These are phyloP conservation scores for Lecanosticta acicola DNA, from an alignment of 2,329 filamentous ascomycete species.

Conservation along the genomic window DNA sequence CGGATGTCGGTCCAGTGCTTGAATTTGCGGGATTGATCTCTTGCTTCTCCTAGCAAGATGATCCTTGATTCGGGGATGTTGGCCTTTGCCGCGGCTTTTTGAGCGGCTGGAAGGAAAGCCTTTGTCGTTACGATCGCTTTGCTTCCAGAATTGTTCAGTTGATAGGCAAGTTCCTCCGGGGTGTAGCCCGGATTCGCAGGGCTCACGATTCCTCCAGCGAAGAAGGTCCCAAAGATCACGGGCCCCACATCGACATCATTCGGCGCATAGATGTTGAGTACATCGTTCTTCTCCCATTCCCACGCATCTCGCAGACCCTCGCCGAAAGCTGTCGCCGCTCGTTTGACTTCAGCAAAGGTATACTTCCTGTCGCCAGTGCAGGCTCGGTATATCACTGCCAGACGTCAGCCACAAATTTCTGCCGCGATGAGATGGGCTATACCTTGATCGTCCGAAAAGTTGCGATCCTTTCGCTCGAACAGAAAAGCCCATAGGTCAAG, in stretches of 20 bases:
- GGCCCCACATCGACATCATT: constrained; percentile 77
- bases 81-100: constrained; percentile 61
- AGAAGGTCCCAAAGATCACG: constrained; percentile 59
- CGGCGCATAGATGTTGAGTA: constrained; percentile 74
- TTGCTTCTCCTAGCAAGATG: constrained; percentile 65
- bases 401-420: not conserved
- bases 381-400: constrained; percentile 69
- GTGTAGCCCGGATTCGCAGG: constrained; percentile 88
- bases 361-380: constrained; percentile 60
- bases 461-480: constrained; percentile 62
- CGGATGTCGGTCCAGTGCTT: constrained; percentile 68
- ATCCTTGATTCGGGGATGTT: constrained; percentile 66
- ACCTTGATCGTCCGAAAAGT: constrained; percentile 70
- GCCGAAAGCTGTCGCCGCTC: constrained; percentile 67
- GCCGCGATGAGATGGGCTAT: constrained; percentile 8
- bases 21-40: constrained; percentile 52
- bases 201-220: constrained; percentile 76
- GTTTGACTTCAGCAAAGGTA: constrained; percentile 63
- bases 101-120: constrained; percentile 58
- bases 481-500: constrained; percentile 73
- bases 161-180: constrained; percentile 73
- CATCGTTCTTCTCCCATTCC: constrained; percentile 77
- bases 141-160: constrained; percentile 72
- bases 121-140: constrained; percentile 70
- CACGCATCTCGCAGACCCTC: constrained; percentile 68